Evolutionary conservation across 371 early-diverging fungal species (phyloP).

Genomic region (Apophysomyces elegans): DNA sequence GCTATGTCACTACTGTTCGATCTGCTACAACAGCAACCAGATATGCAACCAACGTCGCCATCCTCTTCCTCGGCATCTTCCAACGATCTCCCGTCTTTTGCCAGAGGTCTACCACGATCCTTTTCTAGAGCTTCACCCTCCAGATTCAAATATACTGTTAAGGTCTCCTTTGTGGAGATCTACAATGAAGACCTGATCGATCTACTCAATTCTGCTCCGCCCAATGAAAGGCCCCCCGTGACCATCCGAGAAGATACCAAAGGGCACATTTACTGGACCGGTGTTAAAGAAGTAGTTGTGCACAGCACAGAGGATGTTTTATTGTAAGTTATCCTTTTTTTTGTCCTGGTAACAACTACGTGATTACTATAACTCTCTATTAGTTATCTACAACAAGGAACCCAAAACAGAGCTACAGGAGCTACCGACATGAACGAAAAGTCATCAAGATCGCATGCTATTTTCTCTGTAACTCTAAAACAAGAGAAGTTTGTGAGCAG

Average conservation of each 20-base stretch:
- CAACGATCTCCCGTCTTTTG: conserved; percentile 13
- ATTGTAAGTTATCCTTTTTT: conserved; percentile 42
- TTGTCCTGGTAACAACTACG: background rate
- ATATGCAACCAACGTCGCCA: conserved; percentile 32
- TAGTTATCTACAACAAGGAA: conserved; percentile 78
- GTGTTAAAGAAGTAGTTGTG: conserved; percentile 84
- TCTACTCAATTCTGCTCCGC: conserved; percentile 67
- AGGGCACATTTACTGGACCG: conserved; percentile 91
- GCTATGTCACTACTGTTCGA: conserved; percentile 85
- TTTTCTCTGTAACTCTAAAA: conserved; percentile 91
- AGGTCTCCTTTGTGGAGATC: conserved; percentile 88
- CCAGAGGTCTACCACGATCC: conserved; percentile 21
- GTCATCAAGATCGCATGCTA: conserved; percentile 97
- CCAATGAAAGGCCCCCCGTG: conserved; percentile 64
- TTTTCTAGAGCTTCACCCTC: conserved; percentile 15
- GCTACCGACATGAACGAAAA: conserved; percentile 97
- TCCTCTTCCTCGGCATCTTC: conserved; percentile 30
- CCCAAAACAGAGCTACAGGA: conserved; percentile 87
- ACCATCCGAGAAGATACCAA: conserved; percentile 91
- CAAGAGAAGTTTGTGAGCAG: conserved; percentile 61
- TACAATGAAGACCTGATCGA: conserved; percentile 97
- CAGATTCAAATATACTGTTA: conserved; percentile 50
- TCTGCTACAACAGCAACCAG: conserved; percentile 37
- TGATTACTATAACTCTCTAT: background rate
- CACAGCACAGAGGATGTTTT: conserved; percentile 79